A percentile compares a stretch with the other conserved stretches of the same genome.
These are phyloP conservation scores for Porodaedalea pini DNA, from an alignment of 1,284 basidiomycete genomes.

Conservation along the genomic window DNA sequence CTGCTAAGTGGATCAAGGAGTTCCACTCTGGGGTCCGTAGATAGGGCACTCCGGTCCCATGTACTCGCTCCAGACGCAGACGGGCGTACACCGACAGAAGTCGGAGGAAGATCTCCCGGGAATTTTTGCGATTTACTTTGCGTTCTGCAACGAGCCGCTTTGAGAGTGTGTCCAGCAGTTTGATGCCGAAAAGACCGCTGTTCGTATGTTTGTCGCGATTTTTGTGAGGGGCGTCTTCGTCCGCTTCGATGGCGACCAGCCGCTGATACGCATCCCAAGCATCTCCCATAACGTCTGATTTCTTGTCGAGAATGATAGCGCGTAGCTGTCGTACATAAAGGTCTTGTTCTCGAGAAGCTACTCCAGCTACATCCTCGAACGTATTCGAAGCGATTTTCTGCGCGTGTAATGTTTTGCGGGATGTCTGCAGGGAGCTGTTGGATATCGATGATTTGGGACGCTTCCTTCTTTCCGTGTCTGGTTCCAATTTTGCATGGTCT, in stretches of 20 bases:
- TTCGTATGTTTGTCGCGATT: conserved; percentile 21
- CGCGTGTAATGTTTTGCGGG: background rate
- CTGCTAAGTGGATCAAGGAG: conserved; percentile 61
- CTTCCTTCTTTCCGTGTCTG: too few relatives aligned
- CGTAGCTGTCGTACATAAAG: background rate
- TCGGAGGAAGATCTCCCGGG: conserved; percentile 54
- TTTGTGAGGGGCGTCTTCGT: conserved; percentile 20
- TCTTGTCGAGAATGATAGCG: conserved; percentile 2
- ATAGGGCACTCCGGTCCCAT: conserved; percentile 13
- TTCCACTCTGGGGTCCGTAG: conserved; percentile 70
- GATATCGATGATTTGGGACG: too few relatives aligned
- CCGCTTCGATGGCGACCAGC: conserved; percentile 36
- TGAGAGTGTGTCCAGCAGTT: conserved; percentile 45
- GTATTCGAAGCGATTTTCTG: background rate
- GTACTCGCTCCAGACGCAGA: conserved; percentile 48
- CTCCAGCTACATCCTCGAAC: background rate
- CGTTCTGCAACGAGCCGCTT: conserved; percentile 38
- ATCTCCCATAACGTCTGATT: conserved; percentile 26
- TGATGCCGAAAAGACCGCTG: background rate
- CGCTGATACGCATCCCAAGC: conserved; percentile 60
- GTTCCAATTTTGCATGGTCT: too few relatives aligned
- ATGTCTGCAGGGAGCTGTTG: background rate
- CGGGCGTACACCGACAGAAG: conserved; percentile 59
- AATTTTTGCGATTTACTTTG: conserved; percentile 44
- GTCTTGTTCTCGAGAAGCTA: background rate